Percentiles rank a stretch among this genome's conserved stretches.
Conservation (phyloP, 2,329 filamentous ascomycete species). For the Colletotrichum godetiae region DNA sequence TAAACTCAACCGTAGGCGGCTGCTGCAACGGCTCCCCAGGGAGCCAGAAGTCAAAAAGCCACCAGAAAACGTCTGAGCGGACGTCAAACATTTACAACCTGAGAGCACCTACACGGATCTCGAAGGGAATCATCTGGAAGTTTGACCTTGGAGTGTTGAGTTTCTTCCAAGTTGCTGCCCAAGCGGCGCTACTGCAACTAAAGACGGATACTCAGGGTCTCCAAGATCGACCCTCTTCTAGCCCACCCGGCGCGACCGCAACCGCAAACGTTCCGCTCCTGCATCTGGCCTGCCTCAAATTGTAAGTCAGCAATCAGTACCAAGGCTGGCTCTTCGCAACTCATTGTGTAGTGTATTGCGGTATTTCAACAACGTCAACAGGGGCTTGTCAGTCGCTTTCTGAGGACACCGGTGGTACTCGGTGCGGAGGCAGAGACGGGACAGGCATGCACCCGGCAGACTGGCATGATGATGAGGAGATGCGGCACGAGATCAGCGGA, state of each 20-base stretch:
- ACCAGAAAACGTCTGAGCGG: conserved; percentile 4
- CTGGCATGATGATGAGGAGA: conserved; percentile 32
- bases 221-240: not conserved
- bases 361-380: not conserved
- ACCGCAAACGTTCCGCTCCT: conserved; percentile 41
- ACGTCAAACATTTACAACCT: not conserved
- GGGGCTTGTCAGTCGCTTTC: not conserved
- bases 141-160: not conserved
- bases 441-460: conserved; percentile 18
- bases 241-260: not conserved
- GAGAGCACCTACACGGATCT: not conserved
- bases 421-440: conserved; percentile 18
- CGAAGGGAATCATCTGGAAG: not conserved
- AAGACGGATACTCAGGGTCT: not conserved
- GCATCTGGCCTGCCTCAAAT: not conserved
- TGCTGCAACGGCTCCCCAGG: conserved; percentile 12
- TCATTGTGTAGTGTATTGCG: too few species aligned
- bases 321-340: conserved; percentile 36
- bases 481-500: conserved; percentile 27
- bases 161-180: not conserved
- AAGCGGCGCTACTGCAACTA: not conserved
- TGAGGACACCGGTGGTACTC: conserved; percentile 15
- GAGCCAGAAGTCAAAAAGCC: conserved; percentile 1
- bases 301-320: not conserved
- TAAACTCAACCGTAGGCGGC: conserved; percentile 25